A percentile compares a stretch with the other conserved stretches of the same genome.
phyloP scores from a whole-genome alignment of 495 filamentous ascomycete genomes.

The Penicilliopsis zonata region DNA sequence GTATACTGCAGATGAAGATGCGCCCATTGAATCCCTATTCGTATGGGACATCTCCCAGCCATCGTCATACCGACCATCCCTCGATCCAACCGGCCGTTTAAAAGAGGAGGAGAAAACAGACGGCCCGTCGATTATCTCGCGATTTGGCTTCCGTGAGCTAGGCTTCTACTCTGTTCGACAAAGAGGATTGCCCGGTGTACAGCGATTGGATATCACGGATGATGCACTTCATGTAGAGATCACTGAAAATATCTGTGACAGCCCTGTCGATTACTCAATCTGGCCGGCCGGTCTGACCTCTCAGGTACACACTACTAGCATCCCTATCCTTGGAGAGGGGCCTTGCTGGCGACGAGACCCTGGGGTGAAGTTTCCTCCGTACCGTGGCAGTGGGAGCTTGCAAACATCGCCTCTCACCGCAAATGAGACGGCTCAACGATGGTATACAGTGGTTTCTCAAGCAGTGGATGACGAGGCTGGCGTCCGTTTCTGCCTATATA shows the following conservation, averaged over 20 bases:
- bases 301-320: constrained; percentile 36
- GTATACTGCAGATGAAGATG: constrained; percentile 42
- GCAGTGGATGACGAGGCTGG: constrained; percentile 38
- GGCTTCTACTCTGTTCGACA: constrained; percentile 48
- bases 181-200: constrained; percentile 38
- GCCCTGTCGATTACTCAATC: constrained; percentile 22
- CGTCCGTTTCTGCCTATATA: constrained; percentile 43
- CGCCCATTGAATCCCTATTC: constrained; percentile 49
- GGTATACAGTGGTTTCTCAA: constrained; percentile 38
- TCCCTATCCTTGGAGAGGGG: constrained; percentile 41
- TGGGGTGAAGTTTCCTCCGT: constrained; percentile 30
- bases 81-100: constrained; percentile 35
- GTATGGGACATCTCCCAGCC: constrained; percentile 54
- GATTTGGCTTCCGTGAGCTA: constrained; percentile 43
- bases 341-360: constrained; percentile 38
- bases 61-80: constrained; percentile 41
- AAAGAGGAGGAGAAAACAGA: constrained; percentile 18
- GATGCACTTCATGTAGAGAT: constrained; percentile 26
- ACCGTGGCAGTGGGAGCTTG: constrained; percentile 21
- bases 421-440: constrained; percentile 11
- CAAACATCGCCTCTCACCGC: constrained; percentile 14
- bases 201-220: constrained; percentile 41
- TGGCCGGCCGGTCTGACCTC: constrained; percentile 23
- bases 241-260: constrained; percentile 38
- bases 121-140: constrained; percentile 40